Percentiles rank a stretch among this genome's conserved stretches.
Conservation (phyloP, 345 rosid genomes). For the Bruguiera sexangula region DNA sequence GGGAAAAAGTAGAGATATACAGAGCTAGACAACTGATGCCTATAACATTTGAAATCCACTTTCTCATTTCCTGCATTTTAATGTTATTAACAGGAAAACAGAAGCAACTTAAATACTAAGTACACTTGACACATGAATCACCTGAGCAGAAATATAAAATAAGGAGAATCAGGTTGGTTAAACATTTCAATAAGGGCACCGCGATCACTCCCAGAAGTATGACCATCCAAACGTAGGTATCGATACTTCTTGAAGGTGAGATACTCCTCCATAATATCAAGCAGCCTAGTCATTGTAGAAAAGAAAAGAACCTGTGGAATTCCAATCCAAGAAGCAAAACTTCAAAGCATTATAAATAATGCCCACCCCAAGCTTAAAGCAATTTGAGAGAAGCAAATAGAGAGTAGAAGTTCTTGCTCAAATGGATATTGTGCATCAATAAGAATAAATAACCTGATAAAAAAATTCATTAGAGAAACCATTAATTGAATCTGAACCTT, state of each 20-base stretch:
- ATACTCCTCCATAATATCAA: constrained; percentile 95
- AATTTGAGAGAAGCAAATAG: not conserved
- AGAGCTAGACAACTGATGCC: not conserved
- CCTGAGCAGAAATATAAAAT: constrained; percentile 89
- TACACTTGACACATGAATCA: constrained; percentile 21
- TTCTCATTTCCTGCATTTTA: no score
- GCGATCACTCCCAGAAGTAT: constrained; percentile 88
- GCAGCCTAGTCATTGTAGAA: constrained; percentile 96
- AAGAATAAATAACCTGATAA: not conserved
- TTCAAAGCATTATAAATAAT: not conserved
- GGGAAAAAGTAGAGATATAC: not conserved
- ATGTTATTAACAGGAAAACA: not conserved
- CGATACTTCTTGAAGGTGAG: constrained; percentile 61
- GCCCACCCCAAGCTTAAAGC: not conserved
- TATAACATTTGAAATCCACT: not conserved
- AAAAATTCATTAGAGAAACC: not conserved
- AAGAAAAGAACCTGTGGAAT: constrained; percentile 79
- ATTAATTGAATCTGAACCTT: not conserved
- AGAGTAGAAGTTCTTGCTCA: not conserved
- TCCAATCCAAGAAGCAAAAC: constrained; percentile 10
- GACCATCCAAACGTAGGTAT: constrained; percentile 92
- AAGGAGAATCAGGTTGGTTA: constrained; percentile 66
- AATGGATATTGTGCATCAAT: not conserved
- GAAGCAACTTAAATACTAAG: constrained; percentile 12
- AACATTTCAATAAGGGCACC: constrained; percentile 76